A percentile compares a stretch with the other conserved stretches of the same genome.
Evolutionary conservation across 1,139 yeast genomes (phyloP).

Genomic region (Debaryomyces robertsiae): DNA sequence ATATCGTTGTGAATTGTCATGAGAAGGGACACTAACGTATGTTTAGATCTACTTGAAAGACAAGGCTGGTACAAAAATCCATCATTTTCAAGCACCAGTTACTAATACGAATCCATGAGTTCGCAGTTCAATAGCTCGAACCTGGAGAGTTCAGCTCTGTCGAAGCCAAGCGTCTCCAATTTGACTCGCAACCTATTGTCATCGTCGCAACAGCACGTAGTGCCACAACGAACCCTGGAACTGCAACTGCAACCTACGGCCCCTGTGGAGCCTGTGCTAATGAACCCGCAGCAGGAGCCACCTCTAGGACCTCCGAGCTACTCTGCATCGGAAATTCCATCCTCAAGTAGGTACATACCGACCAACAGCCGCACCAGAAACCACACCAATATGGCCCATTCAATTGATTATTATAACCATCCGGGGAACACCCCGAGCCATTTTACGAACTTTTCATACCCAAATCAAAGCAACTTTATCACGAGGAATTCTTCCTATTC

Average conservation of each 20-base stretch:
- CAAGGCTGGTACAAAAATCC: background rate
- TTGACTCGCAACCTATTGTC: slow-evolving; percentile 41
- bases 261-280: background rate
- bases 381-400: slow-evolving; percentile 9
- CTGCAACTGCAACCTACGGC: slow-evolving; percentile 2
- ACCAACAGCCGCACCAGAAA: slow-evolving; percentile 1
- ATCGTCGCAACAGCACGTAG: slow-evolving; percentile 13
- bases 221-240: background rate
- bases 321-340: slow-evolving; percentile 2
- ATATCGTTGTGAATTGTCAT: too few relatives aligned
- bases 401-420: slow-evolving; percentile 6
- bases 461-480: slow-evolving; percentile 9
- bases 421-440: slow-evolving; percentile 5
- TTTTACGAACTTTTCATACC: slow-evolving; percentile 10
- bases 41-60: too few relatives aligned
- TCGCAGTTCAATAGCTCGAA: slow-evolving; percentile 14
- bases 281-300: slow-evolving; percentile 3
- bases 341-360: slow-evolving; percentile 14
- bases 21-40: too few relatives aligned
- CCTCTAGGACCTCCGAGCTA: slow-evolving; percentile 7
- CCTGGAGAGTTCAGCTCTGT: slow-evolving; percentile 11
- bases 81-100: background rate
- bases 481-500: slow-evolving; percentile 1
- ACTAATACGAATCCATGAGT: slow-evolving; percentile 9
- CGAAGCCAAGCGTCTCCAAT: slow-evolving; percentile 33